A percentile compares a stretch with the other conserved stretches of the same genome.
phyloP scores from a whole-genome alignment of 208 protist species.

The Acanthamoeba castellanii region DNA sequence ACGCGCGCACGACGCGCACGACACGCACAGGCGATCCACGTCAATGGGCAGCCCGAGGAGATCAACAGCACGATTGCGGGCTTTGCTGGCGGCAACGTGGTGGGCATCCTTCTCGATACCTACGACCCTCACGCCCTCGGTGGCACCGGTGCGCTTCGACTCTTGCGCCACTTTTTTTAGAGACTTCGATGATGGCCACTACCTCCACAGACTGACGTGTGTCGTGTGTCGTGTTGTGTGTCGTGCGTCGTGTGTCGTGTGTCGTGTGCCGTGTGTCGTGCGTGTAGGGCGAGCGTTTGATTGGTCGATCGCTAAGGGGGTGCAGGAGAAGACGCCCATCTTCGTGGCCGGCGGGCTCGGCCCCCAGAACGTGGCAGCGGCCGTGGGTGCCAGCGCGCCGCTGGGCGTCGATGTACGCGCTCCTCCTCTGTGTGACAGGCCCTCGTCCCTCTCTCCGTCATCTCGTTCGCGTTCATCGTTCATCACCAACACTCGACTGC shows the following conservation, averaged over 20 bases:
- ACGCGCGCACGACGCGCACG: neutral
- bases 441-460: neutral
- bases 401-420: slow-evolving; percentile 34
- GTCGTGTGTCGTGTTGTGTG: too few species aligned
- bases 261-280: too few species aligned
- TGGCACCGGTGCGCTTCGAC: slow-evolving; percentile 48
- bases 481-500: neutral
- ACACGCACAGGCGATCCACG: slow-evolving; percentile 65
- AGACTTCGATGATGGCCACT: too few species aligned
- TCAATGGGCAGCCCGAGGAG: slow-evolving; percentile 8
- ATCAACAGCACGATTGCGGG: neutral
- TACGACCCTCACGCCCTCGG: slow-evolving; percentile 58
- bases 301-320: slow-evolving; percentile 64
- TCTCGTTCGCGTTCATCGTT: neutral
- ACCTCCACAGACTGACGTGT: too few species aligned
- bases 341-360: slow-evolving; percentile 75
- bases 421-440: neutral
- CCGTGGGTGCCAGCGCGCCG: neutral
- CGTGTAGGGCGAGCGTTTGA: slow-evolving; percentile 62
- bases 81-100: neutral
- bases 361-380: slow-evolving; percentile 56
- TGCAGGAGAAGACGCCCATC: slow-evolving; percentile 65
- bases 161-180: neutral
- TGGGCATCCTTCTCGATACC: slow-evolving; percentile 64
- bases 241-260: too few species aligned